These are phyloP conservation scores for Heracleum sosnowskyi DNA, from an alignment of 129 eudicot species.

Conservation along the genomic window DNA sequence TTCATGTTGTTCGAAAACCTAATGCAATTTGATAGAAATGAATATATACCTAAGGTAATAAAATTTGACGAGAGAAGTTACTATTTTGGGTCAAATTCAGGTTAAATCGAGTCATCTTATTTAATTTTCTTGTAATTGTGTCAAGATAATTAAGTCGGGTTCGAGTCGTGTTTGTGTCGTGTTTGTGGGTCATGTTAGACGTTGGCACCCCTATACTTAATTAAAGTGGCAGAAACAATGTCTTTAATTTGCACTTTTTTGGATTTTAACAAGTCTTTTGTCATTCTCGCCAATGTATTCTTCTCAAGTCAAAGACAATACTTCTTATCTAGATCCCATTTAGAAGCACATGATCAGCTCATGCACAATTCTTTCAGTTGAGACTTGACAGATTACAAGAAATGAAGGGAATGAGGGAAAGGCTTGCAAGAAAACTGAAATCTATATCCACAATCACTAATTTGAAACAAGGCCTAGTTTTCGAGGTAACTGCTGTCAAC, in stretches of 20 bases:
- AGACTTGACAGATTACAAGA: background rate
- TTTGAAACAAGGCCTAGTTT: slow-evolving; percentile 33
- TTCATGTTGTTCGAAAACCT: no score
- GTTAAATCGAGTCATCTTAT: background rate
- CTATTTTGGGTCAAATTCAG: background rate
- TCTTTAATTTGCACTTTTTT: background rate
- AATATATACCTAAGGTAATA: background rate
- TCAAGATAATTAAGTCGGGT: no score
- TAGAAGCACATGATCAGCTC: background rate
- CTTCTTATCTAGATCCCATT: background rate
- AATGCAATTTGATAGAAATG: background rate
- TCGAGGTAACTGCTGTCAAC: slow-evolving; percentile 14
- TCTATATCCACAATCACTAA: slow-evolving; percentile 33
- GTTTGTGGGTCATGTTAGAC: background rate
- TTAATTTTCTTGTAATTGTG: no score
- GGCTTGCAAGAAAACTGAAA: slow-evolving; percentile 39
- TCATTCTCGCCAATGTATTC: background rate
- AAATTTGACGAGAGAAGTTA: background rate
- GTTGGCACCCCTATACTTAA: background rate
- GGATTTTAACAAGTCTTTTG: background rate
- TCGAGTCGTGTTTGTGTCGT: background rate
- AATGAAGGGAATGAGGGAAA: slow-evolving; percentile 49
- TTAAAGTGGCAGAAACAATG: background rate
- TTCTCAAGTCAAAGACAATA: background rate
- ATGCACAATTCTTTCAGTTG: background rate